Percentiles rank a stretch among this genome's conserved stretches.
Evolutionary conservation across 1,284 basidiomycete species (phyloP).

Genomic region (Ustilago bromivora): DNA sequence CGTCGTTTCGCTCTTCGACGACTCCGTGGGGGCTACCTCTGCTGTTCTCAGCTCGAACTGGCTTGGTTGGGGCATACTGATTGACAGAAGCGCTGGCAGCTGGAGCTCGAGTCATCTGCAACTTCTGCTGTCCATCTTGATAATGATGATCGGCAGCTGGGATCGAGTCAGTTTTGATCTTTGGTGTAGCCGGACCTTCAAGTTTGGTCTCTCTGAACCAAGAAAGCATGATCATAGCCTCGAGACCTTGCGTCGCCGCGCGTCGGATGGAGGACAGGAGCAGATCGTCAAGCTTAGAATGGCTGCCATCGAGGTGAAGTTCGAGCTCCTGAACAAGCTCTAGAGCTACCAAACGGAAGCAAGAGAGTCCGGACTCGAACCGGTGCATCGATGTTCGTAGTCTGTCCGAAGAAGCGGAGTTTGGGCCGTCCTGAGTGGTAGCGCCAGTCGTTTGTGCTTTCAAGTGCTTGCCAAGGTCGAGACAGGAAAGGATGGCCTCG

Average conservation of each 20-base stretch:
- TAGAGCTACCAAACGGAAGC: conserved; percentile 5
- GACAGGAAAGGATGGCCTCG: neutral
- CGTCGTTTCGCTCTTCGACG: neutral
- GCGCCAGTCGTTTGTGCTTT: neutral
- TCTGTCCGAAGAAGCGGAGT: neutral
- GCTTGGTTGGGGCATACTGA: too few relatives aligned
- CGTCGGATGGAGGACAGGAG: conserved; percentile 13
- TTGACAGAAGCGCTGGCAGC: neutral
- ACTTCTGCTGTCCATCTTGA: neutral
- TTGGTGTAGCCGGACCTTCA: neutral
- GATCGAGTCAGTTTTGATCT: neutral
- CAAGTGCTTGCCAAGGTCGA: neutral
- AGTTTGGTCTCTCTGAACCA: conserved; percentile 27
- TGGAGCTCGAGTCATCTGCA: neutral
- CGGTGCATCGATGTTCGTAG: conserved; percentile 5
- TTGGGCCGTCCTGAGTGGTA: neutral
- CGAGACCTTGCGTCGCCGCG: conserved; percentile 3
- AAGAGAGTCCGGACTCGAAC: conserved; percentile 6
- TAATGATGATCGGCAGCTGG: neutral
- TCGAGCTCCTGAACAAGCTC: conserved; percentile 3
- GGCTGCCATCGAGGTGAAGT: neutral
- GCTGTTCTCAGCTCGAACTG: too few relatives aligned
- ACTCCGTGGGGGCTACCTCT: neutral
- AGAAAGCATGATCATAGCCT: conserved; percentile 17
- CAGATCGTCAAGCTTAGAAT: conserved; percentile 13